phyloP scores from a whole-genome alignment of 768 basidiomycete genomes.

The Collybia nuda region DNA sequence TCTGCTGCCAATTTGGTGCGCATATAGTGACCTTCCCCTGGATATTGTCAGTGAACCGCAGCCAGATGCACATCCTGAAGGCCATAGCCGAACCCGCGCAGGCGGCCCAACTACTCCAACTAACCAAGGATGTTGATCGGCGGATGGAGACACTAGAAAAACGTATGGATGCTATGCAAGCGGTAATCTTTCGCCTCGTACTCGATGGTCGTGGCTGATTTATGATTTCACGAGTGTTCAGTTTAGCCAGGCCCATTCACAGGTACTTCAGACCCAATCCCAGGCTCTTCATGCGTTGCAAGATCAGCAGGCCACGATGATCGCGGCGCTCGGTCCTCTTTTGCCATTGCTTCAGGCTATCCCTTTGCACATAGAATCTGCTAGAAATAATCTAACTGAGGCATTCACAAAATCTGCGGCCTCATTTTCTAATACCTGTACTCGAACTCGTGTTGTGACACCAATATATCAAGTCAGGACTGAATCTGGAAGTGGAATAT shows the following conservation, averaged over 20 bases:
- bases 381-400: slow-evolving; percentile 32
- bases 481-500: too few species aligned
- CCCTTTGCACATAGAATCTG: slow-evolving; percentile 53
- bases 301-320: slow-evolving; percentile 57
- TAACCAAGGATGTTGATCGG: slow-evolving; percentile 40
- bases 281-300: slow-evolving; percentile 60
- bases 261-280: slow-evolving; percentile 50
- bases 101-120: slow-evolving; percentile 31
- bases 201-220: not conserved
- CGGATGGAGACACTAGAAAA: slow-evolving; percentile 50
- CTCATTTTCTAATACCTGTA: slow-evolving; percentile 5
- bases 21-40: slow-evolving; percentile 2
- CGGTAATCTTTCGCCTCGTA: slow-evolving; percentile 28
- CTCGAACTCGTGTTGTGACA: not conserved
- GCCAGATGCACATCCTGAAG: slow-evolving; percentile 60
- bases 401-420: slow-evolving; percentile 18
- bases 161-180: slow-evolving; percentile 55
- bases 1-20: slow-evolving; percentile 12
- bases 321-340: slow-evolving; percentile 56
- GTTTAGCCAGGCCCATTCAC: slow-evolving; percentile 48
- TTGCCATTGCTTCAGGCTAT: slow-evolving; percentile 61
- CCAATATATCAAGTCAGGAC: not conserved
- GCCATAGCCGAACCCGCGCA: slow-evolving; percentile 60
- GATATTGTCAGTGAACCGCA: slow-evolving; percentile 51
- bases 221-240: slow-evolving; percentile 10